Evolutionary conservation across 2,329 filamentous ascomycete genomes (phyloP).

Genomic region (Ophiosphaerella herpotricha): DNA sequence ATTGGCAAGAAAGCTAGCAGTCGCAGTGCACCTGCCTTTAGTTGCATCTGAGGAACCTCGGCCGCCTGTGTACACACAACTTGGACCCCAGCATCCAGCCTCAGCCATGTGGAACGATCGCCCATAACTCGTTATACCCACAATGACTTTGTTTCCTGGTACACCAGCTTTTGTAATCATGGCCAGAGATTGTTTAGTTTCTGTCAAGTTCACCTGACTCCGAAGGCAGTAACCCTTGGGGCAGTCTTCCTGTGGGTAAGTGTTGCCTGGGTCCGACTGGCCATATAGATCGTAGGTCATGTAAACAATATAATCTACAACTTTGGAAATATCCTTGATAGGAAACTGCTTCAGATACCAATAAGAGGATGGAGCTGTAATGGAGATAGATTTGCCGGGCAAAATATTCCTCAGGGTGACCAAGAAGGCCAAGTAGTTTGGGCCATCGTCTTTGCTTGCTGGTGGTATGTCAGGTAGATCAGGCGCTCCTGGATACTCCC

Average conservation of each 20-base stretch:
- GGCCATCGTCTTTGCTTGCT: slow-evolving; percentile 30
- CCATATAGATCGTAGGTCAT: slow-evolving; percentile 48
- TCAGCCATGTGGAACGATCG: slow-evolving; percentile 41
- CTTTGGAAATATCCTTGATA: slow-evolving; percentile 22
- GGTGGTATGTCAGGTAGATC: slow-evolving; percentile 47
- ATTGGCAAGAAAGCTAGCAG: slow-evolving; percentile 46
- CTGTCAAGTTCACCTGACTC: slow-evolving; percentile 46
- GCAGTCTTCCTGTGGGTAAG: slow-evolving; percentile 35
- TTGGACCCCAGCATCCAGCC: slow-evolving; percentile 3
- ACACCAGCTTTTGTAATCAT: slow-evolving; percentile 48
- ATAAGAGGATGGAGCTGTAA: slow-evolving; percentile 35
- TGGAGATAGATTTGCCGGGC: slow-evolving; percentile 19
- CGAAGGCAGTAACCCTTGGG: slow-evolving; percentile 33
- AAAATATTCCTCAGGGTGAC: slow-evolving; percentile 26
- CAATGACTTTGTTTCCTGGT: slow-evolving; percentile 33
- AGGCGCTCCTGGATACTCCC: slow-evolving; percentile 48
- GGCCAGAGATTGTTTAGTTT: slow-evolving; percentile 38
- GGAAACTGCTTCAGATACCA: slow-evolving; percentile 36
- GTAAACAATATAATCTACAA: slow-evolving; percentile 37
- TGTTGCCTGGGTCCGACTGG: slow-evolving; percentile 49
- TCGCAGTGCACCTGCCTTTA: slow-evolving; percentile 45
- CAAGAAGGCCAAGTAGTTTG: slow-evolving; percentile 38
- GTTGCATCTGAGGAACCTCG: slow-evolving; percentile 28
- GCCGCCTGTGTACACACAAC: background rate
- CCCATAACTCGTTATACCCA: slow-evolving; percentile 44